Evolutionary conservation across 352 stramenopile genomes (phyloP).

Genomic region (Phytophthora europaea): DNA sequence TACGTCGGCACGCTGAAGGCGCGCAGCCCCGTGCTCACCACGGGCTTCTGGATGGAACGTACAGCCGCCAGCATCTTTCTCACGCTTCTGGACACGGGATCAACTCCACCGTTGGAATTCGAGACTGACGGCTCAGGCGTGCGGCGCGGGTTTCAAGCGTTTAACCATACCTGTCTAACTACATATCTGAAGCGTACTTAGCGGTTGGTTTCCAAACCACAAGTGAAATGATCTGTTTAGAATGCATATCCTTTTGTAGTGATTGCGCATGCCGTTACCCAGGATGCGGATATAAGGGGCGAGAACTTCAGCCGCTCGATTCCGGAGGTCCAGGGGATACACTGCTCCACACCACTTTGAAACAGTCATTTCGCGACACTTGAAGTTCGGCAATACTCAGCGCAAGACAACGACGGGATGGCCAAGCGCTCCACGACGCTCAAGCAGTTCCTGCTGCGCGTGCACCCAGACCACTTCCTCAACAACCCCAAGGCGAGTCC

Average conservation of each 20-base stretch:
- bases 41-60: conserved; percentile 45
- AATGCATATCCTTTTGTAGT: background rate
- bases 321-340: conserved; percentile 42
- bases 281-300: background rate
- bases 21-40: conserved; percentile 54
- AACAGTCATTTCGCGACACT: conserved; percentile 23
- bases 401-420: conserved; percentile 26
- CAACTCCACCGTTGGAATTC: conserved; percentile 40
- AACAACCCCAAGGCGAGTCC: conserved; percentile 47
- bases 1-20: conserved; percentile 64
- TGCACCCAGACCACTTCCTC: conserved; percentile 78
- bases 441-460: conserved; percentile 80
- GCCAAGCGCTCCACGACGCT: conserved; percentile 61
- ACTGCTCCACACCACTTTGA: conserved; percentile 24
- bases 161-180: conserved; percentile 13
- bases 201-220: background rate
- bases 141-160: conserved; percentile 28
- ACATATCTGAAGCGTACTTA: conserved; percentile 38
- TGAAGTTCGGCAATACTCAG: conserved; percentile 37
- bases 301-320: conserved; percentile 16
- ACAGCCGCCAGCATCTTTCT: conserved; percentile 43
- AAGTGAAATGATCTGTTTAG: background rate
- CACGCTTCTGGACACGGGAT: conserved; percentile 20
- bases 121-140: conserved; percentile 44
- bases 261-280: conserved; percentile 11